Evolutionary conservation across 1,284 basidiomycete species (phyloP), one percentile per base, ranked within the genome.

Genomic region (Dichomitus squalens): DNA sequence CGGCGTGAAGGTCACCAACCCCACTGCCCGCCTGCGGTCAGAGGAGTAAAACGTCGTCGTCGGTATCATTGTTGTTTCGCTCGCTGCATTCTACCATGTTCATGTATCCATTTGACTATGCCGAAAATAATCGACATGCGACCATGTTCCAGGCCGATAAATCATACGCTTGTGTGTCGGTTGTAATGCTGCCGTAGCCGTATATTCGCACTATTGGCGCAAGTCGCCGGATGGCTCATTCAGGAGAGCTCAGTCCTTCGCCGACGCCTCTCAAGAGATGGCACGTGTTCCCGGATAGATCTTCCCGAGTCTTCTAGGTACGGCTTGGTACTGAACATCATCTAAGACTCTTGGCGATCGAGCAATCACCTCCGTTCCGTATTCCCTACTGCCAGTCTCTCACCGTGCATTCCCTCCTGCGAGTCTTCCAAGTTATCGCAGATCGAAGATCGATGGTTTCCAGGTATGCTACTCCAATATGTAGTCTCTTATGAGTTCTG

Each of bases 1-100:
- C 66, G 87, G 91, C 64, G 81, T 96, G 76, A 96, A 95, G 82
- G 92, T 99, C 73, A 98, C 95, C 67, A 99, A 99, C 85, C 76
- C 94, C 64, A 87, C 90, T 69, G 97, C 93, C 71, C 93, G 94
- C 75, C 86, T 99, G 79, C 92, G 96, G 79, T 93, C 95, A 75
- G 95, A 98, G 84, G 97, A 99, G 88, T 90, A 85, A 79, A 79
- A 68, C 73, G 68, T 73, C 65, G 63, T 68, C 55, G 55, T 64
- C 49, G 58, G 54, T 67, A 51, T 70, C 65, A 53, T 55, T 67
- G 69, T 61, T 71, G 60, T 67, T 57, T 66, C 64, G 43, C 51
- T 63, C 55, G 51, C 61, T 62, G 60, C 66, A 64, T 57, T 52
- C 39, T 39, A 52, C 57, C 62, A 60, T 59, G 66, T 61, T 63